Conservation (phyloP, 108 stramenopile species). For the Schizochytrium sp. region DNA sequence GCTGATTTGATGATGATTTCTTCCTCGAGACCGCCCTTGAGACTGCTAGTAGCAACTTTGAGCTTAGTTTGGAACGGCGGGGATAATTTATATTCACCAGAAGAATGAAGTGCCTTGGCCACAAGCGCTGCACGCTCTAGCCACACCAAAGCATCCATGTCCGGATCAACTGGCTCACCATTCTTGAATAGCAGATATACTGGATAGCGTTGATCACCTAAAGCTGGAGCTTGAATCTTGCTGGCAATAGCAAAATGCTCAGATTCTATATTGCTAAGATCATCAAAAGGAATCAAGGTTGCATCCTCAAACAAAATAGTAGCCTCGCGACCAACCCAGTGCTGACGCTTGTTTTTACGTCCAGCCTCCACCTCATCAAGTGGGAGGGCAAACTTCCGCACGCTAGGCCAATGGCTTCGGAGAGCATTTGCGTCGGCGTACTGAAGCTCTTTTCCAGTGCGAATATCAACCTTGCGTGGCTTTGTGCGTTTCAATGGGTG, state of each 20-base stretch:
- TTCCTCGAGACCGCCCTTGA: background rate
- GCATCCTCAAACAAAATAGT: conserved; percentile 35
- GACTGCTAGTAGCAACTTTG: background rate
- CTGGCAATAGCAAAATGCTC: background rate
- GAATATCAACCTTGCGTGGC: conserved; percentile 58
- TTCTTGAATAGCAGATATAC: conserved; percentile 29
- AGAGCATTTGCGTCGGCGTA: conserved; percentile 34
- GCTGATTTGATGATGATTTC: background rate
- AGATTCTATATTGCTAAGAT: background rate
- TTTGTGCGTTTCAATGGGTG: conserved; percentile 20
- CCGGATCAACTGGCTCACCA: background rate
- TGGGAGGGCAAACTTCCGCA: conserved; percentile 42
- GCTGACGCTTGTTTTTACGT: background rate
- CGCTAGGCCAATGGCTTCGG: conserved; percentile 21
- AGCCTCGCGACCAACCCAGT: conserved; percentile 45
- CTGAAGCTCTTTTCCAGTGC: conserved; percentile 35
- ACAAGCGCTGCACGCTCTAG: conserved; percentile 18
- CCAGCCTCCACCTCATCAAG: conserved; percentile 17
- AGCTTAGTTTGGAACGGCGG: background rate
- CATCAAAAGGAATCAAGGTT: conserved; percentile 22
- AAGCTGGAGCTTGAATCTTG: background rate
- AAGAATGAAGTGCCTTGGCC: background rate
- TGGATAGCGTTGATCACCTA: background rate
- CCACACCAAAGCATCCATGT: background rate
- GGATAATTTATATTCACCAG: background rate